Percentiles rank a stretch among this genome's conserved stretches.
phyloP scores from a whole-genome alignment of 345 rosid genomes.

The Eucalyptus sideroxylon region DNA sequence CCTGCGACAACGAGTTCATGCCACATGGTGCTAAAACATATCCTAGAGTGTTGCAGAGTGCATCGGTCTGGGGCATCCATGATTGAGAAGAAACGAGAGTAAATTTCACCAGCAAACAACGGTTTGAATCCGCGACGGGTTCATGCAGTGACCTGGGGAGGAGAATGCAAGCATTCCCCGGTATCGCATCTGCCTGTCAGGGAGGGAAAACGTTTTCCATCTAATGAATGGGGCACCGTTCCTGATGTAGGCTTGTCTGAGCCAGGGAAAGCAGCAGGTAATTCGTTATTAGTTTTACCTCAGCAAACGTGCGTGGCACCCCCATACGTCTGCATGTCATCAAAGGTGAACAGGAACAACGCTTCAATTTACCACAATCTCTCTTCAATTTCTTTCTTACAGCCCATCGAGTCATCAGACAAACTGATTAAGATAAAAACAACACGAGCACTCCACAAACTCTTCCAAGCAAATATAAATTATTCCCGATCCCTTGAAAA shows the following conservation, averaged over 20 bases:
- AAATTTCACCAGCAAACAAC: background rate
- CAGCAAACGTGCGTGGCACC: background rate
- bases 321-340: background rate
- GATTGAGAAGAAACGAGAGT: background rate
- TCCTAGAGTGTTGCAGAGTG: background rate
- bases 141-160: background rate
- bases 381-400: background rate
- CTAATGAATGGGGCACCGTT: background rate
- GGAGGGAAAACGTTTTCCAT: background rate
- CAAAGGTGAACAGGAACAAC: background rate
- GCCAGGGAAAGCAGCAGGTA: background rate
- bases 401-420: background rate
- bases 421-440: background rate
- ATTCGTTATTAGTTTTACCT: background rate
- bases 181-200: background rate
- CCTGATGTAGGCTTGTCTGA: background rate
- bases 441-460: background rate
- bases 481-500: background rate
- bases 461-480: background rate
- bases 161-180: background rate
- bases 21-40: background rate
- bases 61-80: background rate
- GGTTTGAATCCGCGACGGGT: background rate
- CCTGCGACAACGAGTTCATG: background rate
- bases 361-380: background rate